Conservation (phyloP, 164 flowering plant genomes). For the Aristolochia fimbriata region DNA sequence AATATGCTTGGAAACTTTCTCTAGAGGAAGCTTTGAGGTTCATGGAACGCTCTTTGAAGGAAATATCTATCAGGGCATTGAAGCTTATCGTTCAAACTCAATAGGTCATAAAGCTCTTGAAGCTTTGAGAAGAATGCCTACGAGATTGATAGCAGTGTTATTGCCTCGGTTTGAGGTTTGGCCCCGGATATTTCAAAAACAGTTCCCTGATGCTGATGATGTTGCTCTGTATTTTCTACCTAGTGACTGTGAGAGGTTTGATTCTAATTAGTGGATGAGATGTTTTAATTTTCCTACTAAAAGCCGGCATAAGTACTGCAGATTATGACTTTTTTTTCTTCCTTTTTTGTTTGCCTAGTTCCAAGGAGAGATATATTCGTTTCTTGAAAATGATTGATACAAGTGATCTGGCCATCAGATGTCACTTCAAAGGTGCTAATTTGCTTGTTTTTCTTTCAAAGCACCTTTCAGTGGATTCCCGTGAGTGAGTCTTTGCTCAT, state of each 20-base stretch:
- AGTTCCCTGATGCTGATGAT: neutral
- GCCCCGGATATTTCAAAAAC: neutral
- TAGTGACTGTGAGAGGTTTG: neutral
- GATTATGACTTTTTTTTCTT: too few species aligned
- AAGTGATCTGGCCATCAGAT: neutral
- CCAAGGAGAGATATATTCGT: neutral
- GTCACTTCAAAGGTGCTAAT: neutral
- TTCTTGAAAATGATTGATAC: neutral
- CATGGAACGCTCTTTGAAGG: neutral
- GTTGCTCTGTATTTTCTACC: neutral
- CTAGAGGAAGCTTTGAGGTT: neutral
- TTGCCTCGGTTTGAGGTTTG: neutral
- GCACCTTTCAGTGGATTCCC: neutral
- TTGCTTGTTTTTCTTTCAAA: neutral
- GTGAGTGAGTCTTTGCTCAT: neutral
- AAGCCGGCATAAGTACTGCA: too few species aligned
- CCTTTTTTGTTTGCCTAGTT: neutral
- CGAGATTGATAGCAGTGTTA: neutral
- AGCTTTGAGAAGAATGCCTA: neutral
- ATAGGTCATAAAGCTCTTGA: neutral
- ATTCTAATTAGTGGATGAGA: neutral
- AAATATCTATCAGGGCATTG: neutral
- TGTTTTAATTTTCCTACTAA: neutral
- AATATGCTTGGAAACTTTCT: neutral
- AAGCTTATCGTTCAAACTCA: neutral